These are phyloP conservation scores for Mycosphaerella arachidis DNA, from an alignment of 2,329 filamentous ascomycete genomes.

Conservation along the genomic window DNA sequence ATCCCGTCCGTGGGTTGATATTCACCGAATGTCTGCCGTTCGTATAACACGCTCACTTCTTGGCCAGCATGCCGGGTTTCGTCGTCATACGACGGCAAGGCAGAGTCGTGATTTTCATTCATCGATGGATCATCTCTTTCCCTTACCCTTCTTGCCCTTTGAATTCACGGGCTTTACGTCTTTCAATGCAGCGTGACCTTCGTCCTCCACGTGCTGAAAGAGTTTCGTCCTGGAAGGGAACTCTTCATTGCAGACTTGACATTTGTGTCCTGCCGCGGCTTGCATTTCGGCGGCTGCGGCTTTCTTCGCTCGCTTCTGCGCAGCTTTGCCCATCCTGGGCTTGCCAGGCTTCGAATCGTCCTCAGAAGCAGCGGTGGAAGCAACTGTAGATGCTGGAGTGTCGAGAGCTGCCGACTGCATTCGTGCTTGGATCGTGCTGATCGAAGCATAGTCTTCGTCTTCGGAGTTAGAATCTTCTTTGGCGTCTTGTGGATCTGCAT, in stretches of 20 bases:
- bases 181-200: constrained; percentile 48
- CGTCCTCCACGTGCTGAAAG: constrained; percentile 66
- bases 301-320: constrained; percentile 46
- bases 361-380: constrained; percentile 14
- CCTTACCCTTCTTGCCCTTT: constrained; percentile 29
- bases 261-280: constrained; percentile 54
- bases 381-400: constrained; percentile 5
- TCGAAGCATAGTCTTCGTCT: constrained; percentile 42
- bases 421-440: constrained; percentile 39
- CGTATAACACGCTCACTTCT: not conserved
- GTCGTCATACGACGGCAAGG: too few relatives aligned
- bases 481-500: not conserved
- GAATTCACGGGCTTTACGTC: constrained; percentile 16
- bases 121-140: constrained; percentile 22
- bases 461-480: constrained; percentile 16
- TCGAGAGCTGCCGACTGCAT: constrained; percentile 27
- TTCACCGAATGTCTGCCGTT: not conserved
- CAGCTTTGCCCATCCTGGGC: constrained; percentile 45
- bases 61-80: not conserved
- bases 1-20: not conserved
- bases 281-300: constrained; percentile 29
- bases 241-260: constrained; percentile 69
- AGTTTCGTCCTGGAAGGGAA: constrained; percentile 72
- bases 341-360: constrained; percentile 18
- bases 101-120: too few relatives aligned